phyloP scores from a whole-genome alignment of 352 stramenopile genomes.

The Phytophthora sansomeana region DNA sequence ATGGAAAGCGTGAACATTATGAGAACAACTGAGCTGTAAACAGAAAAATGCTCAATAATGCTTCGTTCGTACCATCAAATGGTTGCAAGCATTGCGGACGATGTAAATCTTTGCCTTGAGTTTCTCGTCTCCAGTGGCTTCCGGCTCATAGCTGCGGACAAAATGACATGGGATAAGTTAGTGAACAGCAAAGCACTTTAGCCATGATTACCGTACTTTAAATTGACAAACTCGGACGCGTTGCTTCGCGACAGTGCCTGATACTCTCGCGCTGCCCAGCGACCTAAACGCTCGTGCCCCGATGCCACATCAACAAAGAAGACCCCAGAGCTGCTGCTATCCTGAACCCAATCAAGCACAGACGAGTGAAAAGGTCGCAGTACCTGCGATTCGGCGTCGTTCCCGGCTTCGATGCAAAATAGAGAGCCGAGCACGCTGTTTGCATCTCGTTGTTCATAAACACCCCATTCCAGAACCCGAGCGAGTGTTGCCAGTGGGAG shows the following conservation, averaged over 20 bases:
- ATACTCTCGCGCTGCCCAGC: constrained; percentile 70
- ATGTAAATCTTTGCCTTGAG: constrained; percentile 70
- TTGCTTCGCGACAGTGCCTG: constrained; percentile 52
- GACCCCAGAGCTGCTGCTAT: constrained; percentile 49
- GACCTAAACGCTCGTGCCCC: constrained; percentile 66
- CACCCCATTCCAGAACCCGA: constrained; percentile 61
- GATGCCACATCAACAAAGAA: constrained; percentile 65
- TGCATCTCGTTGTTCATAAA: constrained; percentile 72
- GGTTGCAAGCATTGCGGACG: constrained; percentile 75
- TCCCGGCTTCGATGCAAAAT: constrained; percentile 59
- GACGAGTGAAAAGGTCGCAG: constrained; percentile 80
- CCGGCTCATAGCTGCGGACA: constrained; percentile 62
- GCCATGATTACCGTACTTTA: constrained; percentile 55
- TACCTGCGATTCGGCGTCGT: constrained; percentile 23
- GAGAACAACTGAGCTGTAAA: not conserved
- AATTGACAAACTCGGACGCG: constrained; percentile 66
- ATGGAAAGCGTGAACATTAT: not conserved
- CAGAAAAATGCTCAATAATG: not conserved
- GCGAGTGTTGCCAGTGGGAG: constrained; percentile 52
- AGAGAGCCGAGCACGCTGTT: constrained; percentile 59
- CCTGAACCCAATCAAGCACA: constrained; percentile 76
- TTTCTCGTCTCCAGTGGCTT: constrained; percentile 39
- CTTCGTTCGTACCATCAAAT: constrained; percentile 63
- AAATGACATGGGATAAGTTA: constrained; percentile 12
- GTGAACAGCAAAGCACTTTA: not conserved